Conservation (phyloP, 78 protist species). For the Dictyostelium intermedium region DNA sequence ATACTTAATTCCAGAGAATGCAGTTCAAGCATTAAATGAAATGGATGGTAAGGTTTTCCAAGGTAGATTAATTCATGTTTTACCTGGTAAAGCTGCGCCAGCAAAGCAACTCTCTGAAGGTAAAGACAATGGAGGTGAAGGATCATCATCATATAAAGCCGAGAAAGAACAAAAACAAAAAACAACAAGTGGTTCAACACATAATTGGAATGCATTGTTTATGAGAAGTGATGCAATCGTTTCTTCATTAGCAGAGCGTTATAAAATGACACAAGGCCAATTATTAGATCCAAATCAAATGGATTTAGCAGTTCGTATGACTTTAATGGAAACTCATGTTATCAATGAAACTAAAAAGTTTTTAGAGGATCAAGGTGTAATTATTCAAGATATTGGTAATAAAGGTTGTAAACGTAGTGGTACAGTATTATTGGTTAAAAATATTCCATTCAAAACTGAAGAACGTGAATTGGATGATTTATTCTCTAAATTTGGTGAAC, state of each 20-base stretch:
- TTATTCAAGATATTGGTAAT: constrained; percentile 74
- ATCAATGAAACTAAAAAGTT: constrained; percentile 82
- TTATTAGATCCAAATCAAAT: constrained; percentile 67
- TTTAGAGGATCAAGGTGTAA: constrained; percentile 84
- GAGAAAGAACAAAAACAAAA: constrained; percentile 51
- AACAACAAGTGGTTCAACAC: constrained; percentile 37
- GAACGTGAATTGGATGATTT: constrained; percentile 54
- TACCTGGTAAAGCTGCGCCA: constrained; percentile 83
- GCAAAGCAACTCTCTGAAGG: background rate
- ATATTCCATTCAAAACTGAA: constrained; percentile 80
- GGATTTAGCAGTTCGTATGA: constrained; percentile 87
- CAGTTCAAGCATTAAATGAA: constrained; percentile 80
- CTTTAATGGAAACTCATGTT: constrained; percentile 92
- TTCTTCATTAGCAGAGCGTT: constrained; percentile 80
- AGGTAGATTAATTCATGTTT: constrained; percentile 91
- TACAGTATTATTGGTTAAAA: constrained; percentile 92
- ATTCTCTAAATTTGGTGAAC: constrained; percentile 80
- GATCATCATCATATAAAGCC: constrained; percentile 49
- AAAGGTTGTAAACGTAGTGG: constrained; percentile 41
- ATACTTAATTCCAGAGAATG: constrained; percentile 88
- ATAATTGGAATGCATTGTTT: constrained; percentile 96
- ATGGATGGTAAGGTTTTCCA: constrained; percentile 73
- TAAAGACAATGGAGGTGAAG: background rate
- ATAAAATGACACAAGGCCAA: constrained; percentile 83
- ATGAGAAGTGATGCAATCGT: constrained; percentile 93